Percentiles rank a stretch among this genome's conserved stretches.
Evolutionary conservation across 306 rosid species (phyloP).

Genomic region (Canavalia ensiformis): DNA sequence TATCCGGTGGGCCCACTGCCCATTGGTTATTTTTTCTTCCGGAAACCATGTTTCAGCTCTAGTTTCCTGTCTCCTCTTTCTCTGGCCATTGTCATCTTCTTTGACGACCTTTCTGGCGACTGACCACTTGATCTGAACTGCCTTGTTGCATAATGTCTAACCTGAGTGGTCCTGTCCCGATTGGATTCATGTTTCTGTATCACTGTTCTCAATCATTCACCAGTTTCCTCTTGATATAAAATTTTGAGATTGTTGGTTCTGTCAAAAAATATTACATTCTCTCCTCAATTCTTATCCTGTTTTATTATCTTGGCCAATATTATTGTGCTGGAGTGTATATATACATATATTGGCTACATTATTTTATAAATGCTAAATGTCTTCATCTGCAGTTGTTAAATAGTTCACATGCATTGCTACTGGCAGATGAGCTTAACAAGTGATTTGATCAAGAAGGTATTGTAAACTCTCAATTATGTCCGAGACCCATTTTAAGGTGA

Average conservation of each 20-base stretch:
- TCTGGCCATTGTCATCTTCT: too few species aligned
- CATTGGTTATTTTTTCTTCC: too few species aligned
- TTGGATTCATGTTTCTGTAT: too few species aligned
- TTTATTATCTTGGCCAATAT: neutral
- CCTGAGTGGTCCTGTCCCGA: too few species aligned
- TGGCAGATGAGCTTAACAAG: constrained; percentile 75
- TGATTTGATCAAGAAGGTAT: constrained; percentile 77
- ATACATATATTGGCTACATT: neutral
- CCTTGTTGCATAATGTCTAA: too few species aligned
- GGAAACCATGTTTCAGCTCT: too few species aligned
- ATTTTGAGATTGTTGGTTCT: neutral
- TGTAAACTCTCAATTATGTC: too few species aligned
- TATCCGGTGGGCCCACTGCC: too few species aligned
- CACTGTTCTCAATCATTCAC: neutral
- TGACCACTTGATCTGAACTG: too few species aligned
- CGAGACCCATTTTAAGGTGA: too few species aligned
- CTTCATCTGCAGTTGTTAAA: constrained; percentile 75
- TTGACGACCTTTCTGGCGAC: too few species aligned
- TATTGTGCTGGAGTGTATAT: neutral
- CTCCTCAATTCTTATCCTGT: neutral
- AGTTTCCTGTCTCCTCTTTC: too few species aligned
- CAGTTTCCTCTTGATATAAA: neutral
- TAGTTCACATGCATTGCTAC: constrained; percentile 75
- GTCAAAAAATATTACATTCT: neutral
- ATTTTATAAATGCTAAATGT: constrained; percentile 5